Percentiles rank a stretch among this genome's conserved stretches.
Evolutionary conservation across 768 basidiomycete genomes (phyloP).

Genomic region (Melanogaster broomeanus): DNA sequence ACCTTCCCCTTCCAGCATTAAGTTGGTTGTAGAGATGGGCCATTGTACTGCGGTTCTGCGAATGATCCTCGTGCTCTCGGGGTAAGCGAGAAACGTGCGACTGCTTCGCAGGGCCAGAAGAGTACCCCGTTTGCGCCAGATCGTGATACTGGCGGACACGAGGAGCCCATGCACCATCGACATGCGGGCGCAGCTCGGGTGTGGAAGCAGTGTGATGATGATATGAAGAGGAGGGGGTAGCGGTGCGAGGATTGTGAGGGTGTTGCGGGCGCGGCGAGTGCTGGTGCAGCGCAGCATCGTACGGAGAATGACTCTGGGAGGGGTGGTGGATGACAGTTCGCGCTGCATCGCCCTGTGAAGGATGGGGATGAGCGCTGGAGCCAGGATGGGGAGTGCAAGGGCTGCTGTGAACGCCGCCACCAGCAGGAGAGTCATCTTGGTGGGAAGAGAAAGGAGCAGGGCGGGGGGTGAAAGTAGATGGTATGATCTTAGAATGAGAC

Average conservation of each 20-base stretch:
- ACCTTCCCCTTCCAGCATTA: conserved; percentile 17
- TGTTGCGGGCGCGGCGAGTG: conserved; percentile 2
- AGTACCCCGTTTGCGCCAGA: not conserved
- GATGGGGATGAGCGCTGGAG: conserved; percentile 1
- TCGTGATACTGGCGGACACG: conserved; percentile 19
- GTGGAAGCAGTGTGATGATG: conserved; percentile 27
- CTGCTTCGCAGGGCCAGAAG: not conserved
- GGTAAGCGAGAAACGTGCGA: conserved; percentile 11
- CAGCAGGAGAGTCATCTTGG: conserved; percentile 8
- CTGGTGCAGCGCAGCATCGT: conserved; percentile 4
- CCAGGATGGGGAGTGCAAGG: conserved; percentile 1
- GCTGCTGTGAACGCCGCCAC: not conserved
- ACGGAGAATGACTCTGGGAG: not conserved
- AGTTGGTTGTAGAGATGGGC: conserved; percentile 11
- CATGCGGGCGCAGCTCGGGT: conserved; percentile 20
- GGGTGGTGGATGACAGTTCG: conserved; percentile 20
- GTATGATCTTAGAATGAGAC: conserved; percentile 13
- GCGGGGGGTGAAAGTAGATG: conserved; percentile 21
- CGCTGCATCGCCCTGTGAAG: conserved; percentile 4
- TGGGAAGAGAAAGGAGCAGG: conserved; percentile 5
- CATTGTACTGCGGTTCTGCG: conserved; percentile 15
- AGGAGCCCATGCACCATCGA: conserved; percentile 24
- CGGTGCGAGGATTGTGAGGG: conserved; percentile 10
- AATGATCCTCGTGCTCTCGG: conserved; percentile 8
- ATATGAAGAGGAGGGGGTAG: conserved; percentile 7